Base-by-base conservation (phyloP, 345 rosid species). In the Punica granatum region DNA sequence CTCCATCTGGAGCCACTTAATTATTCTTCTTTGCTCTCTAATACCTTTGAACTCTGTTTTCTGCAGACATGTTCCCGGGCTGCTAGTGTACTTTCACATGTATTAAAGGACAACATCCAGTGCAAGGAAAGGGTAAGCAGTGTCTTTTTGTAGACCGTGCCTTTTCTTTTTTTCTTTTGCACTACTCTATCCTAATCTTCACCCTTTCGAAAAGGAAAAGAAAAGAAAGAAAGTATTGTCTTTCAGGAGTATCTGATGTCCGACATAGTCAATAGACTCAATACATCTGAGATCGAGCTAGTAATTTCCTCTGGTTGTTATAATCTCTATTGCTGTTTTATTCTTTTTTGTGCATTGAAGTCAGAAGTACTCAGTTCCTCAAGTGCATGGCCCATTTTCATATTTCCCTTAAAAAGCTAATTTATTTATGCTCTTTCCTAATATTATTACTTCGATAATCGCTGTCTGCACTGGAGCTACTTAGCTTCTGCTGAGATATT, bases 11-110 rank as follows among this genome's bases (percentile, higher is more conserved):
- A 15, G 28, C 42, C 9, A 13, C 26, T 62, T 26, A 6, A 62
- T 33, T 25, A 7, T 33, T 23, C 32, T 18, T 23, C 41, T 5
- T 16, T 66, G 60, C 9, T 30, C 9, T 66, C 26, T 14, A 21
- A 67, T 44, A 23, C 60, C 60, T 30, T 33, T 36, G 12, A 37
- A 59, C 53, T 26, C 25, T 32, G 16, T 37, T 62, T 72, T 66
- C 39, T 74, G 70, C 85, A 95, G 99, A 86, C 81, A 70, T 92
- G 96, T 79, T 83, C 96, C 86, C 84, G 99, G 77, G 96, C 98
- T 80, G 97, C 99, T 42, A 92, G 94, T 78, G 88, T 92, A 49
- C 89, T 95, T 68, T 89, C 98, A 67, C 92, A 95, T 80, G 69
- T 95, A 59, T 79, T 95, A 51, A 80, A 83, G 85, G 92, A 83